These are phyloP conservation scores for Chimonanthus praecox DNA, from an alignment of 164 flowering plant genomes.

Conservation along the genomic window DNA sequence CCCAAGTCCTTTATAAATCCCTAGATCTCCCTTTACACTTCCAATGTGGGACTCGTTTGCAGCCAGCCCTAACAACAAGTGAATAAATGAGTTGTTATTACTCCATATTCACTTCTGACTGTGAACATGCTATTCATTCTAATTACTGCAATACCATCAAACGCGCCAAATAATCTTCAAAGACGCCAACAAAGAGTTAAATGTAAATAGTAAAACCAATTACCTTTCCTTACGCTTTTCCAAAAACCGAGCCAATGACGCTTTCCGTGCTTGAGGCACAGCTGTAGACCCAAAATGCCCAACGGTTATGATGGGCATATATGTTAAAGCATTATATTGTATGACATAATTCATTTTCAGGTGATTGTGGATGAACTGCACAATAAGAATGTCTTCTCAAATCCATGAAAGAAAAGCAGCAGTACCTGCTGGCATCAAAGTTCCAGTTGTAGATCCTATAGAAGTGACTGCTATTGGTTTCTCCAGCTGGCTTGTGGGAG, in stretches of 20 bases:
- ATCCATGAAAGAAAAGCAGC: background rate
- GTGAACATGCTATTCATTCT: too few relatives aligned
- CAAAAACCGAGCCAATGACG: slow-evolving; percentile 76
- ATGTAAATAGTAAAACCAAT: slow-evolving; percentile 1
- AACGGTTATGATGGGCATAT: background rate
- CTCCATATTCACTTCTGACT: too few relatives aligned
- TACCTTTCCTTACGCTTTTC: slow-evolving; percentile 95
- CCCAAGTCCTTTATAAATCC: too few relatives aligned
- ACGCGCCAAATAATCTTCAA: background rate
- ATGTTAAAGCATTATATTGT: background rate
- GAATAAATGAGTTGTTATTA: too few relatives aligned
- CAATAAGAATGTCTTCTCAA: background rate
- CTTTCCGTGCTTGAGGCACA: slow-evolving; percentile 85
- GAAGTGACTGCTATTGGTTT: slow-evolving; percentile 24
- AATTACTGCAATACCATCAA: background rate
- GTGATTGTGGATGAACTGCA: background rate
- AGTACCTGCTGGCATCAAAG: slow-evolving; percentile 60
- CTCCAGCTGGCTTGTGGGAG: slow-evolving; percentile 43
- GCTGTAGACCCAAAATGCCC: slow-evolving; percentile 31
- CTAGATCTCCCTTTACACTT: too few relatives aligned
- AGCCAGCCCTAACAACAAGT: too few relatives aligned
- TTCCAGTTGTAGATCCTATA: slow-evolving; percentile 28
- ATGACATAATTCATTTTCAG: background rate
- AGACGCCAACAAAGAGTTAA: background rate
- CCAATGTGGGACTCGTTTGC: too few relatives aligned